phyloP scores from a whole-genome alignment of 139 green algal genomes.

The Spirogloea muscicola region DNA sequence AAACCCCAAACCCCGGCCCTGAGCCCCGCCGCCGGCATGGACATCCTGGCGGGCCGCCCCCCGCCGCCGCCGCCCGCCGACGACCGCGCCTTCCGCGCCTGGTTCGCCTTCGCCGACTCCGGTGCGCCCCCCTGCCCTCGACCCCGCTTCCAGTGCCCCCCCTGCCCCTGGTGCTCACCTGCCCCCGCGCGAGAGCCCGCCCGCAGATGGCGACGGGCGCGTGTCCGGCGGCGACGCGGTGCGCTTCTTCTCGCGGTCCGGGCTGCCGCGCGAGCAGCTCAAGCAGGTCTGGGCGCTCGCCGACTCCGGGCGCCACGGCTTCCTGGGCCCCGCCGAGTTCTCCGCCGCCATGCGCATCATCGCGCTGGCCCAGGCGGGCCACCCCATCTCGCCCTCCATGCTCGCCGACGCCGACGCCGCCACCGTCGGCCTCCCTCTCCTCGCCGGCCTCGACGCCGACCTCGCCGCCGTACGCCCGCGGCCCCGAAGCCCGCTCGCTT shows the following conservation, averaged over 20 bases:
- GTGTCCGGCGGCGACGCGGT: constrained; percentile 73
- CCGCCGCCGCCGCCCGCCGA: too few species aligned
- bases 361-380: constrained; percentile 21
- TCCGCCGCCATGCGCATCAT: constrained; percentile 39
- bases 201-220: constrained; percentile 59
- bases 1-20: too few species aligned
- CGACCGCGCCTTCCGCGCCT: too few species aligned
- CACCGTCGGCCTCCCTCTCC: too few species aligned
- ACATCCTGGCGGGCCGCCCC: too few species aligned
- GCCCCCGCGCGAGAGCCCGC: too few species aligned
- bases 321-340: constrained; percentile 74
- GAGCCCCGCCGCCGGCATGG: too few species aligned
- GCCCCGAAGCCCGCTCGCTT: too few species aligned
- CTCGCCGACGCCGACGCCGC: too few species aligned
- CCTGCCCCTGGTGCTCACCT: background rate
- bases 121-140: background rate
- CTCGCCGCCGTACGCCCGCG: too few species aligned
- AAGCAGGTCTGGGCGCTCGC: constrained; percentile 64
- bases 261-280: constrained; percentile 67
- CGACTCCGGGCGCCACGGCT: constrained; percentile 64
- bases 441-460: background rate
- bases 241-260: constrained; percentile 76
- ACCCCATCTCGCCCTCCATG: background rate
- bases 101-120: constrained; percentile 25
- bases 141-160: background rate